These are phyloP conservation scores for Rhynchospora breviuscula DNA, from an alignment of 176 grass and related monocot species.

Conservation along the genomic window DNA sequence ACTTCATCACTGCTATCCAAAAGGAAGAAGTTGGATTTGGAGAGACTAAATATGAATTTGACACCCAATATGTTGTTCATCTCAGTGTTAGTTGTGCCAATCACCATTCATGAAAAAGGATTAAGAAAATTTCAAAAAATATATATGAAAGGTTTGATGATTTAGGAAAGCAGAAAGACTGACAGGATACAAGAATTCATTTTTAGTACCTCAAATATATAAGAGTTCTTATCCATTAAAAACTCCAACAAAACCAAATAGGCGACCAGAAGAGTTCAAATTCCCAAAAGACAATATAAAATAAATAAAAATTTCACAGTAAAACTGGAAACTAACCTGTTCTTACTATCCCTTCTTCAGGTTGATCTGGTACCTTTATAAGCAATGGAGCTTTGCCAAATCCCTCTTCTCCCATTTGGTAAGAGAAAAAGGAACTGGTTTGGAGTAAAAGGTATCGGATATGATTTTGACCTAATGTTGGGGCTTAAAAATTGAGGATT, in stretches of 20 bases:
- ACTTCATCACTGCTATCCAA: background rate
- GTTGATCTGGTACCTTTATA: background rate
- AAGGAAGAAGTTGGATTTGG: background rate
- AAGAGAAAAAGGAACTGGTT: background rate
- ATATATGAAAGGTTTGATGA: background rate
- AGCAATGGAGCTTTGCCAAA: conserved; percentile 1
- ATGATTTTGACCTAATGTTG: background rate
- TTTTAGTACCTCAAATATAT: background rate
- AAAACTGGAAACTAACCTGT: background rate
- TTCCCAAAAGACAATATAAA: background rate
- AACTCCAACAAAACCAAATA: background rate
- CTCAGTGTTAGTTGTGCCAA: background rate
- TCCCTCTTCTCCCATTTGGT: background rate
- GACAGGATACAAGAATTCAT: background rate
- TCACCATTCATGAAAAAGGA: background rate
- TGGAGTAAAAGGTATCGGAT: background rate
- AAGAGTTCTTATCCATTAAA: background rate
- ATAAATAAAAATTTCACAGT: background rate
- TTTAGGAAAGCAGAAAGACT: background rate
- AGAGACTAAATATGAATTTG: background rate
- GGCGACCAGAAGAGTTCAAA: background rate
- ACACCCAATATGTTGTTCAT: too few relatives aligned
- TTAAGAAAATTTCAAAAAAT: too few relatives aligned
- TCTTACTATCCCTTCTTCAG: background rate
- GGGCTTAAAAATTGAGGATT: background rate